Base-by-base conservation (phyloP, 1,284 basidiomycete species). In the Cutaneotrichosporon cyanovorans region DNA sequence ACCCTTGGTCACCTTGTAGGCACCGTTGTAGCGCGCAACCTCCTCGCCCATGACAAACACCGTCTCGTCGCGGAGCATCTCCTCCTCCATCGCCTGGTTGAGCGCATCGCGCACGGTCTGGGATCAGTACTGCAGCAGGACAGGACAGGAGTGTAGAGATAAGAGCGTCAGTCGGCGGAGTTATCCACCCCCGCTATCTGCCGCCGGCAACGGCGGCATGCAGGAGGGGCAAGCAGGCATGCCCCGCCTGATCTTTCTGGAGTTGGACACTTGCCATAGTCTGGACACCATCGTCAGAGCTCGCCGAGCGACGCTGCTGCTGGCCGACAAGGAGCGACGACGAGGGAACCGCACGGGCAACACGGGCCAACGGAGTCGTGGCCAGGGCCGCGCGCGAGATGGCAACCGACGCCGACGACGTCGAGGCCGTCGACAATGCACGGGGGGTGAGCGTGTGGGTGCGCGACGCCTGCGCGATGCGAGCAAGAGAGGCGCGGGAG, bases 1-100 rank as follows among this genome's bases (percentile, higher is more conserved):
- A 51, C 95, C 95, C 76, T 97, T 96, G 58, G 91, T 95, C 65
- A 96, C 82, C 82, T 98, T 98, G 84, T 98, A 98, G 59, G 93
- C 93, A 75, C 93, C 93, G 70, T 98, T 97, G 78, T 98, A 99
- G 58, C 90, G 83, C 45, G 95, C 93, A 46, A 99, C 95, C 74
- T 99, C 95, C 75, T 99, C 95, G 58, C 95, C 95, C 62, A 99
- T 75, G 68, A 99, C 75, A 73, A 95, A 98, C 42, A 99, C 95
- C 33, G 77, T 85, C 71, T 93, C 86, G 74, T 99, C 95, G 42
- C 90, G 82, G 62, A 85, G 71, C 95, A 99, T 98, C 77, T 99
- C 95, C 76, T 99, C 95, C 77, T 98, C 95, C 88, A 99, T 93
- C 31, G 95, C 95, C 51, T 83, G 76, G 76, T 97, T 98, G 60